A percentile compares a stretch with the other conserved stretches of the same genome.
phyloP scores from a whole-genome alignment of 73 alveolate genomes.

The Urostyla sp. region DNA sequence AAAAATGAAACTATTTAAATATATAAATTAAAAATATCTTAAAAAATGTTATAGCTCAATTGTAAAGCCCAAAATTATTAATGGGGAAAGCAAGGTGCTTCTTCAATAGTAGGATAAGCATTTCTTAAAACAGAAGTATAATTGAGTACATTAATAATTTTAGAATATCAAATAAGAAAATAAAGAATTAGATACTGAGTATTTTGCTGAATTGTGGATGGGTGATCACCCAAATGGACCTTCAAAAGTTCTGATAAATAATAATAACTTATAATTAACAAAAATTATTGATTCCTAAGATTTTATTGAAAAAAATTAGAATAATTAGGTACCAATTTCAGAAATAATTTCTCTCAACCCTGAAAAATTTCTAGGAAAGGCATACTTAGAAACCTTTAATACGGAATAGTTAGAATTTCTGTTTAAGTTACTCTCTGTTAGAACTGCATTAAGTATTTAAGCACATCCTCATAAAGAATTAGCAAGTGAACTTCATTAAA shows the following conservation, averaged over 20 bases:
- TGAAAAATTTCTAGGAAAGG: constrained; percentile 4
- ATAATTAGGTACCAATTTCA: constrained; percentile 1
- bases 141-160: constrained; percentile 61
- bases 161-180: constrained; percentile 48
- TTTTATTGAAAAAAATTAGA: constrained; percentile 13
- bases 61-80: constrained; percentile 78
- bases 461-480: constrained; percentile 96
- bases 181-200: no score
- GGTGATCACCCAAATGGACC: constrained; percentile 99
- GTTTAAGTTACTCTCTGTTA: constrained; percentile 95
- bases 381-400: constrained; percentile 4
- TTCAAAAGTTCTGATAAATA: constrained; percentile 54
- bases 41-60: constrained; percentile 21
- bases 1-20: background rate
- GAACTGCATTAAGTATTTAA: constrained; percentile 96
- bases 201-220: constrained; percentile 99
- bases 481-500: constrained; percentile 90
- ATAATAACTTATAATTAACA: background rate
- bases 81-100: constrained; percentile 90
- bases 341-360: background rate
- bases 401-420: constrained; percentile 80
- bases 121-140: constrained; percentile 22
- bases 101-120: constrained; percentile 75
- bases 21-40: background rate
- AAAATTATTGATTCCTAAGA: constrained; percentile 10